Evolutionary conservation across 2,329 filamentous ascomycete species (phyloP).

Genomic region (Aureobasidium pullulans): DNA sequence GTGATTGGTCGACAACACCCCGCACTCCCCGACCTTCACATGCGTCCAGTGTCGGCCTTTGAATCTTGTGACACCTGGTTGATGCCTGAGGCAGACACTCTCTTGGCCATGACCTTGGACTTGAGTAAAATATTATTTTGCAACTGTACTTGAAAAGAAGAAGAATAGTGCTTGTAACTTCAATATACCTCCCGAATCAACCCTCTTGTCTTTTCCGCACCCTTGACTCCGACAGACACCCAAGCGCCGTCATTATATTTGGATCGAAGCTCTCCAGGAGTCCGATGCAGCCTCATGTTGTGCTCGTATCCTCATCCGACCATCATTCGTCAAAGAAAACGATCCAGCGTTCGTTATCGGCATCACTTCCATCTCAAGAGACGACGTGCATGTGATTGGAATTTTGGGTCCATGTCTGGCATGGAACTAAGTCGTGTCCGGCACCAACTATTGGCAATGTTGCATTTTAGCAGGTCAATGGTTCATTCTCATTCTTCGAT

Average conservation of each 20-base stretch:
- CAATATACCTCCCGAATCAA: neutral
- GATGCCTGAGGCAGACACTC: neutral
- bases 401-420: neutral
- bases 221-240: neutral
- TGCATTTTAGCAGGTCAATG: neutral
- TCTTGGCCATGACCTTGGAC: neutral
- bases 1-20: neutral
- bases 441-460: neutral
- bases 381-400: neutral
- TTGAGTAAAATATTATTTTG: neutral
- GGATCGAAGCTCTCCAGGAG: neutral
- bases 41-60: neutral
- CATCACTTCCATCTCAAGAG: neutral
- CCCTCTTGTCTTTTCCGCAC: neutral
- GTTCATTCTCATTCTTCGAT: constrained; percentile 29
- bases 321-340: neutral
- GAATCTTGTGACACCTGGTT: neutral
- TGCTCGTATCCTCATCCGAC: neutral
- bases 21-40: constrained; percentile 1
- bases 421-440: neutral
- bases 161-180: neutral
- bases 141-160: neutral
- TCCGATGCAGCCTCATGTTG: neutral
- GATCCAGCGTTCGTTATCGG: neutral
- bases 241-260: neutral